phyloP scores from a whole-genome alignment of 257 asterid genomes.

The Plantago major region DNA sequence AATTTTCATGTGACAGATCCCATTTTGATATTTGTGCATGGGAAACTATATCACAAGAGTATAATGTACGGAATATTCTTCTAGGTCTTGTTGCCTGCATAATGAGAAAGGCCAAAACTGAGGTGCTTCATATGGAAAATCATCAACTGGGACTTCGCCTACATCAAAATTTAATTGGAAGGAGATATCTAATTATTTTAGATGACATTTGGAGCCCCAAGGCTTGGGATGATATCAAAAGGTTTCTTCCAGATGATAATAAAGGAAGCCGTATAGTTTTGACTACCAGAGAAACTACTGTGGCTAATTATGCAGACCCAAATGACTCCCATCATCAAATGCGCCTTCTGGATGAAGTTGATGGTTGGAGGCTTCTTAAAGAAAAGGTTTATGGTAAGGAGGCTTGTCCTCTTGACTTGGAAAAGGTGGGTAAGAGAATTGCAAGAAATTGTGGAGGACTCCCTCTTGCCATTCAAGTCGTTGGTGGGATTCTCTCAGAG shows the following conservation, averaged over 20 bases:
- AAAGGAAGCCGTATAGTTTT: conserved; percentile 1
- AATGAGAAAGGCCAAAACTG: background rate
- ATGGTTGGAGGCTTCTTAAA: conserved; percentile 23
- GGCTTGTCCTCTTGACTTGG: conserved; percentile 9
- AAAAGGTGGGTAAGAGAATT: conserved; percentile 16
- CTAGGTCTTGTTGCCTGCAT: conserved; percentile 12
- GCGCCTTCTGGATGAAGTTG: conserved; percentile 5
- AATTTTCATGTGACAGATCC: background rate
- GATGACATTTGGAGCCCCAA: conserved; percentile 18
- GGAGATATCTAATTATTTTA: conserved; percentile 9
- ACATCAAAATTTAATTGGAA: conserved; percentile 7
- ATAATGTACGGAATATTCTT: background rate
- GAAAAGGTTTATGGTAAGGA: conserved; percentile 18
- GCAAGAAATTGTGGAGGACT: conserved; percentile 20
- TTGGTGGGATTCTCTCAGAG: conserved; percentile 18
- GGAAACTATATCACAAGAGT: conserved; percentile 20
- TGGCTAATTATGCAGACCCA: conserved; percentile 6
- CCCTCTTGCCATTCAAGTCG: conserved; percentile 23
- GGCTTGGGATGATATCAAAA: conserved; percentile 8
- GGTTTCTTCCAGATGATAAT: conserved; percentile 11
- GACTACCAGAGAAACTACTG: conserved; percentile 7
- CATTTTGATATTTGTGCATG: conserved; percentile 12
- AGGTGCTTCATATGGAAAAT: background rate
- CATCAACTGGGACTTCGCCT: background rate
- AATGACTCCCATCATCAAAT: conserved; percentile 2